Conservation (phyloP, 1,284 basidiomycete genomes). For the Omphalotus olearius region DNA sequence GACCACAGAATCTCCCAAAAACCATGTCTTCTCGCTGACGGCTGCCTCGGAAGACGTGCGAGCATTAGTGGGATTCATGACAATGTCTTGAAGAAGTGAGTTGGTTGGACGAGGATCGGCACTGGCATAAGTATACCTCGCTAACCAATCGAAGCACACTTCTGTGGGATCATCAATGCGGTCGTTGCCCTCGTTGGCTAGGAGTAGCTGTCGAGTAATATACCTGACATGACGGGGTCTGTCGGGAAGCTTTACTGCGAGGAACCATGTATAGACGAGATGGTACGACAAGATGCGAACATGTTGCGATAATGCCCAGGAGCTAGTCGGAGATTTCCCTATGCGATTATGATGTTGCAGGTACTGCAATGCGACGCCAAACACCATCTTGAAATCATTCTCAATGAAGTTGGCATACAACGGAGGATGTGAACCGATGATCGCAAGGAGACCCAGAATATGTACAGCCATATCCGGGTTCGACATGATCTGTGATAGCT, state of each 20-base stretch:
- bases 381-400: conserved; percentile 90
- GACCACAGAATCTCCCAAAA: conserved; percentile 83
- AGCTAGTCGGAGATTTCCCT: conserved; percentile 55
- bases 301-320: conserved; percentile 93
- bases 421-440: conserved; percentile 75
- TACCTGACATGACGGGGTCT: conserved; percentile 81
- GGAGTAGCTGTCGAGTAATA: conserved; percentile 83
- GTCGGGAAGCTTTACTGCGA: conserved; percentile 84
- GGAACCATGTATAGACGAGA: conserved; percentile 94
- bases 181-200: conserved; percentile 79
- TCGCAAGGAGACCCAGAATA: conserved; percentile 89
- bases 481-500: conserved; percentile 92
- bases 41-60: conserved; percentile 31
- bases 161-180: conserved; percentile 89
- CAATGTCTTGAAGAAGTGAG: conserved; percentile 75
- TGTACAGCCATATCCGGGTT: conserved; percentile 93
- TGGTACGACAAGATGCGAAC: conserved; percentile 93
- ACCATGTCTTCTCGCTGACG: conserved; percentile 74
- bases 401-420: conserved; percentile 94
- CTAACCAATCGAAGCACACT: conserved; percentile 98
- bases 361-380: conserved; percentile 93
- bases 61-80: conserved; percentile 46
- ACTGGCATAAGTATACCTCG: conserved; percentile 91
- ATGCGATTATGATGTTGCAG: conserved; percentile 86
- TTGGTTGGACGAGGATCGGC: conserved; percentile 88